Evolutionary conservation across 495 filamentous ascomycete genomes (phyloP), one percentile per base, ranked within the genome.

Genomic region (Lasiosphaeria miniovina): DNA sequence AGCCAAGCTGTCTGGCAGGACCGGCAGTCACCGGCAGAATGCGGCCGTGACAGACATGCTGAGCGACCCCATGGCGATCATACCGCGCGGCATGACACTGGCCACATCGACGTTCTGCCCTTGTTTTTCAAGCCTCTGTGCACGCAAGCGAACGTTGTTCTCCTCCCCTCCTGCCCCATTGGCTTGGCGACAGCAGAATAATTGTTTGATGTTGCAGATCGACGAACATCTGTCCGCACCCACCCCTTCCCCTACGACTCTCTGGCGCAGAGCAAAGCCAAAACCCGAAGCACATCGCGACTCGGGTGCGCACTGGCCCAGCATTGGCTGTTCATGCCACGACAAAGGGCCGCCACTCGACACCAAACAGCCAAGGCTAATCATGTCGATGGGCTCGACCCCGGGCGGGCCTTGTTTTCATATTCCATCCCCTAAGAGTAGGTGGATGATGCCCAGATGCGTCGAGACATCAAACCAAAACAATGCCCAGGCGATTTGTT

Each of bases 61-160:
- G 24, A 24, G 24, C 24, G 24, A 24, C 36, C 35, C 53, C 43
- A 52, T 17, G 66, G 58, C 54, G 63, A 68, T 68, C 66, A 68
- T 56, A 68, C 66, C 52, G 35, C 55, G 54, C 45, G 45, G 59
- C 57, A 49, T 36, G 50, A 46, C 24, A 48, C 24, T 15, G 15
- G 48, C 10, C 45, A 57, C 5, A 12, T 7, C 11, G 36, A 24
- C 36, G 3, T 34, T 45, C 35, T 48, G 41, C 12, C 12, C 15
- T 46, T 46, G 4, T 46, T 46, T 46, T 11, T 11, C 43, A 4
- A n/a, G 12, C 4, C 12, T 11, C 38, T 14, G 8, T 46, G 24
- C 24, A 24, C 24, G 24, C 24, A 45, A 45, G 52, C 7, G 7
- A 24, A 40, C 34, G 36, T 6, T 32, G 32, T 11, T 41, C 24